A percentile compares a stretch with the other conserved stretches of the same genome.
Conservation (phyloP, 345 rosid species). For the Boechera divaricarpa region DNA sequence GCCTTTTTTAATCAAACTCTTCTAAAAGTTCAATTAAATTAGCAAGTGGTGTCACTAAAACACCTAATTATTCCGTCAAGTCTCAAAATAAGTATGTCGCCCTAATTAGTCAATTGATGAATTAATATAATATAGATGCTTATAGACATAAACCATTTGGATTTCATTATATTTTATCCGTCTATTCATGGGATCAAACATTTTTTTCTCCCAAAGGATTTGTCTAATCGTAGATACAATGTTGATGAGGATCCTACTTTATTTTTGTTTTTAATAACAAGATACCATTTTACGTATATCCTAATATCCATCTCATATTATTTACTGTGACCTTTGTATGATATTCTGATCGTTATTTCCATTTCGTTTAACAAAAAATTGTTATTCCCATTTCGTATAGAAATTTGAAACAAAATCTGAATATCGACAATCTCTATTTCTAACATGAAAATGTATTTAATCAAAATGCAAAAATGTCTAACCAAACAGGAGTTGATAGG, state of each 20-base stretch:
- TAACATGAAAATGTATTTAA: no score
- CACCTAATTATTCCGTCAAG: conserved; percentile 30
- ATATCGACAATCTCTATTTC: background rate
- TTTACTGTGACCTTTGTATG: background rate
- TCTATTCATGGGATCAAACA: conserved; percentile 33
- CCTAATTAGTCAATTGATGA: conserved; percentile 12
- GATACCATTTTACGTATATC: conserved; percentile 24
- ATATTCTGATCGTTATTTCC: background rate
- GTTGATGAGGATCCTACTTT: background rate
- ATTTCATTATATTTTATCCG: conserved; percentile 24
- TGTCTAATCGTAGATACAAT: conserved; percentile 28
- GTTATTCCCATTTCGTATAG: background rate
- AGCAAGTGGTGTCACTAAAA: conserved; percentile 40
- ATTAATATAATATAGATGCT: conserved; percentile 20
- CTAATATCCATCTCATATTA: conserved; percentile 11
- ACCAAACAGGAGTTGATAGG: background rate
- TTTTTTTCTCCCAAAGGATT: background rate
- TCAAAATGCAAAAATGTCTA: background rate
- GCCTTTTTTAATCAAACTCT: conserved; percentile 26
- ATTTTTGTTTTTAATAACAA: background rate
- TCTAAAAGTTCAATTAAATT: conserved; percentile 23
- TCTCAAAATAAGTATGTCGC: conserved; percentile 31
- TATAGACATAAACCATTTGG: conserved; percentile 32
- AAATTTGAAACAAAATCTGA: background rate
- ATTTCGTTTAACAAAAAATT: background rate